Evolutionary conservation across 2,329 filamentous ascomycete species (phyloP).

Genomic region (Talaromyces sp.): DNA sequence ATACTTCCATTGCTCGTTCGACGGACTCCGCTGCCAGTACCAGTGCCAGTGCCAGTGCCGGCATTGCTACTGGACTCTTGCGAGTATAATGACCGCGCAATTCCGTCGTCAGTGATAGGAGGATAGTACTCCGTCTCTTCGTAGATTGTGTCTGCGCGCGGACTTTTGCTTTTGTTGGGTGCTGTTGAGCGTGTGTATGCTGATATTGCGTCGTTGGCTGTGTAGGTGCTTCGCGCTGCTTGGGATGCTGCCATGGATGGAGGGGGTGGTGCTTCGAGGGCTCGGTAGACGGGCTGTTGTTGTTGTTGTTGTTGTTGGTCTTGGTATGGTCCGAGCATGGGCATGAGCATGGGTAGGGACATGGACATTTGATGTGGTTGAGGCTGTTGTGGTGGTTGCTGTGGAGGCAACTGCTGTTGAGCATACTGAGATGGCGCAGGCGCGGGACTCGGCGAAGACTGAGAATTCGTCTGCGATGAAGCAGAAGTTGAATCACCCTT

Average conservation of each 20-base stretch:
- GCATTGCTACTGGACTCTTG: background rate
- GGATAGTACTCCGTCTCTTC: conserved; percentile 33
- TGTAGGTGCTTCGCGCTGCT: conserved; percentile 23
- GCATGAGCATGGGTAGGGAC: conserved; percentile 11
- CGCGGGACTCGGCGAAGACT: conserved; percentile 23
- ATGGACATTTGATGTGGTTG: conserved; percentile 8
- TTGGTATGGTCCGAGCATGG: conserved; percentile 14
- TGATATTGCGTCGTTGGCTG: conserved; percentile 26
- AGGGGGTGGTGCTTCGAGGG: conserved; percentile 29
- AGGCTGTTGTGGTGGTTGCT: conserved; percentile 18
- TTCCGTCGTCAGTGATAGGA: background rate
- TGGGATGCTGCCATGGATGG: conserved; percentile 23
- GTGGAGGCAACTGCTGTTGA: conserved; percentile 12
- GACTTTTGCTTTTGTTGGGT: conserved; percentile 35
- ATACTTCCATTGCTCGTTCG: conserved; percentile 36
- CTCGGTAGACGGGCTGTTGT: conserved; percentile 24
- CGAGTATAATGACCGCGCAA: background rate
- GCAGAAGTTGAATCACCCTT: conserved; percentile 47
- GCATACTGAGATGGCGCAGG: conserved; percentile 12
- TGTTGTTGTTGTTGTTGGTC: conserved; percentile 13
- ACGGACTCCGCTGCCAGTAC: conserved; percentile 21
- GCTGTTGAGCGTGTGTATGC: conserved; percentile 29
- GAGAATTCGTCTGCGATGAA: conserved; percentile 19
- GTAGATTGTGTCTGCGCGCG: conserved; percentile 38
- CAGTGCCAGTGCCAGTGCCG: too few species aligned